These are phyloP conservation scores for Xylaria sp. DNA, from an alignment of 495 filamentous ascomycete species.

Conservation along the genomic window DNA sequence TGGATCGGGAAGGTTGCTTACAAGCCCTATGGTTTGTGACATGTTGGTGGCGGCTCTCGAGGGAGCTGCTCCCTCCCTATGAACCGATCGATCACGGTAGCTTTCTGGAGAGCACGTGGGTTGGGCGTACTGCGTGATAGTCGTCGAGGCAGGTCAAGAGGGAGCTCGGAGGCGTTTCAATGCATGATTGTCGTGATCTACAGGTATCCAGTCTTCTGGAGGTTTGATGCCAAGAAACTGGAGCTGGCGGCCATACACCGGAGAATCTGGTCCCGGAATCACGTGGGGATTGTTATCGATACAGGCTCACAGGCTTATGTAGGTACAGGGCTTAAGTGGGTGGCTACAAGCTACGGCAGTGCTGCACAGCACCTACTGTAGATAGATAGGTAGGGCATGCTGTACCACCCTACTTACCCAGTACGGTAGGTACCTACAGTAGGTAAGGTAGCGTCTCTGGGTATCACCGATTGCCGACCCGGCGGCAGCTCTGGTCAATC, in stretches of 20 bases:
- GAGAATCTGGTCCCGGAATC: constrained; percentile 15
- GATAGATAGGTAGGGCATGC: too few relatives aligned
- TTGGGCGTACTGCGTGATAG: background rate
- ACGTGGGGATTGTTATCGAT: constrained; percentile 28
- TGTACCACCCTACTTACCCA: background rate
- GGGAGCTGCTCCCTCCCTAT: constrained; percentile 38
- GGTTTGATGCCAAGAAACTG: constrained; percentile 22
- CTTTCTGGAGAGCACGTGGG: background rate
- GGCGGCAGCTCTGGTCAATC: too few relatives aligned
- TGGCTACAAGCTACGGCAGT: background rate
- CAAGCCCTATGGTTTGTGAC: constrained; percentile 73
- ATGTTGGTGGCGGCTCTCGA: constrained; percentile 52
- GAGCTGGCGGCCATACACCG: background rate
- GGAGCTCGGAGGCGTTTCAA: background rate
- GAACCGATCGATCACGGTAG: constrained; percentile 19
- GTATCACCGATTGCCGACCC: too few relatives aligned
- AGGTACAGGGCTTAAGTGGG: too few relatives aligned
- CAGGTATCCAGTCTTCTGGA: too few relatives aligned
- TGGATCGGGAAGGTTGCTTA: constrained; percentile 42
- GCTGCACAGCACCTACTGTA: background rate
- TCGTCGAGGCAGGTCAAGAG: background rate
- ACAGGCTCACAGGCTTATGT: background rate
- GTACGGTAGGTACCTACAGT: too few relatives aligned
- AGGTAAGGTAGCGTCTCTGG: too few relatives aligned
- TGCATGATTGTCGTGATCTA: background rate